Evolutionary conservation across 176 grass and related monocot genomes (phyloP).

Genomic region (Tuctoria greenei): DNA sequence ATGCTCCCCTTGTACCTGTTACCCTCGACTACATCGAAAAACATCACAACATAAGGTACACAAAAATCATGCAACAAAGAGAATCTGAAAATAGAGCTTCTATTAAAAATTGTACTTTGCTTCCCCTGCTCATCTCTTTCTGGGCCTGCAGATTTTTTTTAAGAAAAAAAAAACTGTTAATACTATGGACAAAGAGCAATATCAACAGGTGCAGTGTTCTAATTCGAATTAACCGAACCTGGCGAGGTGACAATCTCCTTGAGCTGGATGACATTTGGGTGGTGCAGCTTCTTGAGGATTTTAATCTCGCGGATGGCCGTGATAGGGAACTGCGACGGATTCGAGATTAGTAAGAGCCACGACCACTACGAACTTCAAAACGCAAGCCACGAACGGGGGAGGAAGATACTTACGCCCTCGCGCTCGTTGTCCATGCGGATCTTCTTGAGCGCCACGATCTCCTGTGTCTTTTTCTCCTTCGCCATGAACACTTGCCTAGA

Average conservation of each 20-base stretch:
- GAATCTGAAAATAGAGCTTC: neutral
- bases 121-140: slow-evolving; percentile 89
- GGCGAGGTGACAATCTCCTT: slow-evolving; percentile 92
- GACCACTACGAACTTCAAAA: neutral
- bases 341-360: neutral
- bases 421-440: slow-evolving; percentile 94
- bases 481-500: slow-evolving; percentile 89
- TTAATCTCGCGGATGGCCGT: slow-evolving; percentile 95
- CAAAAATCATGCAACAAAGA: neutral
- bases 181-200: neutral
- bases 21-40: slow-evolving; percentile 46
- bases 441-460: slow-evolving; percentile 94
- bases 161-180: neutral
- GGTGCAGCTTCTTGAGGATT: slow-evolving; percentile 89
- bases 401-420: slow-evolving; percentile 45
- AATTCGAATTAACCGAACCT: slow-evolving; percentile 35
- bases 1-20: slow-evolving; percentile 77
- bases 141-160: slow-evolving; percentile 48
- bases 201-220: neutral
- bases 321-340: slow-evolving; percentile 69
- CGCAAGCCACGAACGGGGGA: neutral
- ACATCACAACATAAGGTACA: slow-evolving; percentile 2
- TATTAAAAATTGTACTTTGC: slow-evolving; percentile 47
- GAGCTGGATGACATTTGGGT: slow-evolving; percentile 83
- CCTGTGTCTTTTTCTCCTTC: slow-evolving; percentile 67